Evolutionary conservation across 805 yeast genomes (phyloP).

Genomic region (Vanderwaltozyma verrucispora): DNA sequence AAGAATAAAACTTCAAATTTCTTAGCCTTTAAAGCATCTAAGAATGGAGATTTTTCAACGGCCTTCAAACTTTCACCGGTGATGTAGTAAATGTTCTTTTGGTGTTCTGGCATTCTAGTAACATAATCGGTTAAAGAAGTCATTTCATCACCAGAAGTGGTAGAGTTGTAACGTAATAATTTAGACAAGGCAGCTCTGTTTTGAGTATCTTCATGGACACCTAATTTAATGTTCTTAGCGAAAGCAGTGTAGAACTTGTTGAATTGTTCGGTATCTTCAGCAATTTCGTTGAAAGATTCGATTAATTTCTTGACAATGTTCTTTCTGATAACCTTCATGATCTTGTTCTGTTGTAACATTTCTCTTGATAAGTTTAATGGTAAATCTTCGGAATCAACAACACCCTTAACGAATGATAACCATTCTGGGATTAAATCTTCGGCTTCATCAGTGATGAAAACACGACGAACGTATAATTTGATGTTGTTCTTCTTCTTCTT

Average conservation of each 20-base stretch:
- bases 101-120: conserved; percentile 99
- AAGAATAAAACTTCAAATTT: conserved; percentile 95
- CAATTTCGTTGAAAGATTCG: conserved; percentile 98
- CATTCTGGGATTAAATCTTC: conserved; percentile 99
- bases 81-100: conserved; percentile 97
- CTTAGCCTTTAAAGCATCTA: conserved; percentile 97
- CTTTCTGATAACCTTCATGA: conserved; percentile 98
- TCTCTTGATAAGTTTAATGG: conserved; percentile 99
- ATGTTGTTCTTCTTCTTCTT: conserved; percentile 99
- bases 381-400: conserved; percentile 98
- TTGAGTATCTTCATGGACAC: conserved; percentile 98
- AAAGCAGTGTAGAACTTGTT: conserved; percentile 97
- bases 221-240: conserved; percentile 96
- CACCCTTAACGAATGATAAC: conserved; percentile 97
- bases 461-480: conserved; percentile 98
- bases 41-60: conserved; percentile 98
- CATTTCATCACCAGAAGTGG: conserved; percentile 87
- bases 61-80: conserved; percentile 98
- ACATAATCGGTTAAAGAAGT: conserved; percentile 96
- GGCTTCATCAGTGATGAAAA: conserved; percentile 98
- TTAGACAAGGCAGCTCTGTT: conserved; percentile 95
- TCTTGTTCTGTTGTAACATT: conserved; percentile 99
- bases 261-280: conserved; percentile 98
- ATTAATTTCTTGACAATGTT: conserved; percentile 96
- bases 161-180: conserved; percentile 92